Conservation (phyloP, 305 asterid genomes). For the Striga hermonthica region DNA sequence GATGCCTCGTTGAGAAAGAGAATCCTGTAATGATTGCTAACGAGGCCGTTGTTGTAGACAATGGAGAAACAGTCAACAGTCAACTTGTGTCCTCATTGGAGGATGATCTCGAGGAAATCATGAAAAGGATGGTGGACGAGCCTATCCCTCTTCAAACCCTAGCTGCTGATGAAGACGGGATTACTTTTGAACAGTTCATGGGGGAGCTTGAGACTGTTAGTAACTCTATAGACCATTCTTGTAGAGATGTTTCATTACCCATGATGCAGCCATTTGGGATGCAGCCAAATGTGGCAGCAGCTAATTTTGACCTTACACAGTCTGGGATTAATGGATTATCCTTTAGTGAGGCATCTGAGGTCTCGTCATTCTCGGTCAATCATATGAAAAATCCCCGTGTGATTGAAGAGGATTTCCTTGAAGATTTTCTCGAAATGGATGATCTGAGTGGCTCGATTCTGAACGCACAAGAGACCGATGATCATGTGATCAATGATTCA, state of each 20-base stretch:
- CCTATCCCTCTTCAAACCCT: slow-evolving; percentile 37
- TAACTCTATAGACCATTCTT: slow-evolving; percentile 37
- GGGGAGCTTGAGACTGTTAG: slow-evolving; percentile 41
- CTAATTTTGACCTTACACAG: slow-evolving; percentile 42
- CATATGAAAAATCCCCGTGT: slow-evolving; percentile 17
- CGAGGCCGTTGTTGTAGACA: slow-evolving; percentile 31
- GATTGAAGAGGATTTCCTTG: slow-evolving; percentile 51
- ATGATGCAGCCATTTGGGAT: slow-evolving; percentile 31
- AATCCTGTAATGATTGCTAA: slow-evolving; percentile 29
- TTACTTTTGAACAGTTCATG: slow-evolving; percentile 35
- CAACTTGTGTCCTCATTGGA: slow-evolving; percentile 32
- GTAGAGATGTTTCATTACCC: slow-evolving; percentile 34
- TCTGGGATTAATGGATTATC: slow-evolving; percentile 43
- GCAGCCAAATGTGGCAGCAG: slow-evolving; percentile 28
- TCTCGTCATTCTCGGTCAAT: slow-evolving; percentile 38
- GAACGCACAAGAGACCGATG: slow-evolving; percentile 24
- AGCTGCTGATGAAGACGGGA: slow-evolving; percentile 33
- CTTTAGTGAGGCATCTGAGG: slow-evolving; percentile 47
- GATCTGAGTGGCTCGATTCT: slow-evolving; percentile 58
- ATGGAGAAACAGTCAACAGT: slow-evolving; percentile 20
- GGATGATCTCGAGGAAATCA: slow-evolving; percentile 55
- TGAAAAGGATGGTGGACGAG: slow-evolving; percentile 47
- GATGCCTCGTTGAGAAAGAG: slow-evolving; percentile 37
- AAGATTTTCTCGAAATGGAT: slow-evolving; percentile 68
- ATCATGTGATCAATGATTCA: slow-evolving; percentile 30